A percentile compares a stretch with the other conserved stretches of the same genome.
Evolutionary conservation across 495 filamentous ascomycete species (phyloP).

Genomic region (Hypoxylon fuscum): DNA sequence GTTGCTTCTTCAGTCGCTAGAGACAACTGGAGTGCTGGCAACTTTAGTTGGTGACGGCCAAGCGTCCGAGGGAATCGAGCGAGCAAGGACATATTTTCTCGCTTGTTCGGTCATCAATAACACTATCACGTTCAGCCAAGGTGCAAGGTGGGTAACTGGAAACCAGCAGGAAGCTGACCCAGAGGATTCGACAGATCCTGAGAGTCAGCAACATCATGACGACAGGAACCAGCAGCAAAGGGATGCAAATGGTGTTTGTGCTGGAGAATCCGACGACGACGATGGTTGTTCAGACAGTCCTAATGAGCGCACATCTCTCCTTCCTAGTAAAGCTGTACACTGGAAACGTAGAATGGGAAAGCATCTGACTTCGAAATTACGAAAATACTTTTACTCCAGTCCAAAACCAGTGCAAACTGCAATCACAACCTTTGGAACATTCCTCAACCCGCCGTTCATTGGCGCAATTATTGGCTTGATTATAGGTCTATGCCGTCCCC

Average conservation of each 20-base stretch:
- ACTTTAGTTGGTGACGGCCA: conserved; percentile 58
- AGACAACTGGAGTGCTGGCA: conserved; percentile 69
- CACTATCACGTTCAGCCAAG: conserved; percentile 54
- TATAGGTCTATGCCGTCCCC: conserved; percentile 68
- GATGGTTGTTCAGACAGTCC: conserved; percentile 8
- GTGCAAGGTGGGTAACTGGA: conserved; percentile 23
- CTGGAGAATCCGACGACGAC: neutral
- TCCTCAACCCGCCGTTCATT: conserved; percentile 73
- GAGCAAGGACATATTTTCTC: conserved; percentile 77
- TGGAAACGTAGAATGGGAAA: conserved; percentile 25
- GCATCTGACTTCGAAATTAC: conserved; percentile 1
- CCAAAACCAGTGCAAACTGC: conserved; percentile 13
- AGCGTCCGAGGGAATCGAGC: conserved; percentile 60
- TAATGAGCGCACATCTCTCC: conserved; percentile 28
- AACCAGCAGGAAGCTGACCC: conserved; percentile 5
- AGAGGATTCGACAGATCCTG: conserved; percentile 7
- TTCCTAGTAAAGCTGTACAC: conserved; percentile 14
- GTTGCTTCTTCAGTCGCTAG: conserved; percentile 70
- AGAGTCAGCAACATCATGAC: conserved; percentile 5
- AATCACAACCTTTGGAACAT: conserved; percentile 34
- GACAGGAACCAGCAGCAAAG: neutral
- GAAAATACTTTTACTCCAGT: conserved; percentile 10
- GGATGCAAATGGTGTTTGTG: neutral
- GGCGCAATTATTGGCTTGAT: conserved; percentile 69
- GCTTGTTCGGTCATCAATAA: conserved; percentile 58